Evolutionary conservation across 495 filamentous ascomycete genomes (phyloP).

Genomic region (Penicillium bovifimosum): DNA sequence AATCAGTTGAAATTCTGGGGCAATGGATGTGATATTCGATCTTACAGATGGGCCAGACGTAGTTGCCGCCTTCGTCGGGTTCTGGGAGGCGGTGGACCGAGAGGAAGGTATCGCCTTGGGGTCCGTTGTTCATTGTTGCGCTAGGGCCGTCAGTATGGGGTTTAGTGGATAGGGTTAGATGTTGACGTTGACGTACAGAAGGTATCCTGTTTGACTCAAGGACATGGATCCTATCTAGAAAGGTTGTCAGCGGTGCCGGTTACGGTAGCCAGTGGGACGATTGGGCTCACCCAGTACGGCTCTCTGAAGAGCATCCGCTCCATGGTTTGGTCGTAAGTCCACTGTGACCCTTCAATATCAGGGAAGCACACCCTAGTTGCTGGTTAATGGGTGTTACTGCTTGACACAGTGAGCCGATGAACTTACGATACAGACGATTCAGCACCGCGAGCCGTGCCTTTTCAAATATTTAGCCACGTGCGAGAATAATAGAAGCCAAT

Average conservation of each 20-base stretch:
- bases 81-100: constrained; percentile 31
- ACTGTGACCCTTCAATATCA: constrained; percentile 29
- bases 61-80: constrained; percentile 32
- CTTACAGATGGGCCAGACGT: constrained; percentile 32
- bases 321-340: constrained; percentile 36
- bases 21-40: background rate
- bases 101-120: constrained; percentile 33
- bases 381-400: constrained; percentile 3
- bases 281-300: constrained; percentile 26
- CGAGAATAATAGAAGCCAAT: background rate
- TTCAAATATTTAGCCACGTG: constrained; percentile 7
- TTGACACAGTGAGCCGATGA: background rate
- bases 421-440: constrained; percentile 36
- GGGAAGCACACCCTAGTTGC: constrained; percentile 33
- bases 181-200: constrained; percentile 30
- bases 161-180: too few species aligned
- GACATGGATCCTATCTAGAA: constrained; percentile 37
- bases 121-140: constrained; percentile 37
- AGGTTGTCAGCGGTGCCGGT: constrained; percentile 3
- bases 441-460: constrained; percentile 16
- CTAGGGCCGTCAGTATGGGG: constrained; percentile 21
- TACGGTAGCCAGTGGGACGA: background rate
- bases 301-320: constrained; percentile 35
- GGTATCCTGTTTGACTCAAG: constrained; percentile 34
- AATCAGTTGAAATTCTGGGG: background rate